Conservation (phyloP, 164 flowering plant species). For the Protea cynaroides region DNA sequence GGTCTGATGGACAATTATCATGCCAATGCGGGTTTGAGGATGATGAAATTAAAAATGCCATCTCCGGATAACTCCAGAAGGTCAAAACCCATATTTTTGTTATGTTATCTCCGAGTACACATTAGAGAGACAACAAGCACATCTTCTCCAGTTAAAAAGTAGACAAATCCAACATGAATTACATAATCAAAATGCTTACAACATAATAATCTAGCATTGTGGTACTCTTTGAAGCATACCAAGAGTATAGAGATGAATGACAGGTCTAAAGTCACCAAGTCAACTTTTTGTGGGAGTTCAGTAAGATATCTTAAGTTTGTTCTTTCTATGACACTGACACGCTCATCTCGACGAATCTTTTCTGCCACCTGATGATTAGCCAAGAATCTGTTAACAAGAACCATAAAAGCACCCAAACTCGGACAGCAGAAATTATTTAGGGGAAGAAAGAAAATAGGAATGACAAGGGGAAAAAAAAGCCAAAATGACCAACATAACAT, state of each 20-base stretch:
- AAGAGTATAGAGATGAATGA: constrained; percentile 91
- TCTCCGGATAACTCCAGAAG: neutral
- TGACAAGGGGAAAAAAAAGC: neutral
- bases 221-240: constrained; percentile 41
- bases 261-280: constrained; percentile 93
- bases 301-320: constrained; percentile 91
- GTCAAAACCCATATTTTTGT: neutral
- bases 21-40: no score
- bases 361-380: constrained; percentile 70
- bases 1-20: no score
- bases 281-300: constrained; percentile 88
- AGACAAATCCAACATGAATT: neutral
- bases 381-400: constrained; percentile 1
- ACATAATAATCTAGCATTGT: neutral
- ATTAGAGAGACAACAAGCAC: neutral
- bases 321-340: constrained; percentile 77
- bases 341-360: constrained; percentile 77
- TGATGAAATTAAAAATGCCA: no score
- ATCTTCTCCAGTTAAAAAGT: neutral
- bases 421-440: neutral
- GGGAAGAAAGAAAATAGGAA: neutral
- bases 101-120: neutral
- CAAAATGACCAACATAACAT: neutral
- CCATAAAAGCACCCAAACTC: neutral
- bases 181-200: neutral